Percentiles rank a stretch among this genome's conserved stretches.
phyloP scores from a whole-genome alignment of 495 filamentous ascomycete species.

The Trichocladium antarcticum region DNA sequence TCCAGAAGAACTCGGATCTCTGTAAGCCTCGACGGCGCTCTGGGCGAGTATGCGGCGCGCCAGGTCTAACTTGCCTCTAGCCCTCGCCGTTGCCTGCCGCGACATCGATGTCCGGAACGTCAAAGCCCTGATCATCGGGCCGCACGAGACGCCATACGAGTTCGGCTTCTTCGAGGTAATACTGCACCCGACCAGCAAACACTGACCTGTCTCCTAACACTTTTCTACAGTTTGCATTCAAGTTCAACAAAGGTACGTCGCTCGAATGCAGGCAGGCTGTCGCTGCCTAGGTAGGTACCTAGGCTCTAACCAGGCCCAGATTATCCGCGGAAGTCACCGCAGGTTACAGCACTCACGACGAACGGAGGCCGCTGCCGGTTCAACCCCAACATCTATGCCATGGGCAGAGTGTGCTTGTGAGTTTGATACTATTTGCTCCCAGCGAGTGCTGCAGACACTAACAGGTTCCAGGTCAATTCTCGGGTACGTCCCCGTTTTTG shows the following conservation, averaged over 20 bases:
- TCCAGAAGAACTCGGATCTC: constrained; percentile 69
- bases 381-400: constrained; percentile 93
- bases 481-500: constrained; percentile 43
- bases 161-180: constrained; percentile 90
- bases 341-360: constrained; percentile 67
- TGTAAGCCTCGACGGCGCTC: constrained; percentile 44
- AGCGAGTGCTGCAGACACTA: constrained; percentile 3
- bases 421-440: constrained; percentile 13
- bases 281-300: too few species aligned
- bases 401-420: constrained; percentile 85
- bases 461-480: constrained; percentile 62
- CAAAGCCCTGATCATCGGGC: constrained; percentile 79
- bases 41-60: too few species aligned
- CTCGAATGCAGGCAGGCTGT: background rate
- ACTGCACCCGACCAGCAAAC: background rate
- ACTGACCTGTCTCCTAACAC: constrained; percentile 16
- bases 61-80: constrained; percentile 33
- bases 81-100: constrained; percentile 72
- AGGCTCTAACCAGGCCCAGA: constrained; percentile 38
- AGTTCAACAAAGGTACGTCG: constrained; percentile 52
- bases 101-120: constrained; percentile 85
- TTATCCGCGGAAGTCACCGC: constrained; percentile 75
- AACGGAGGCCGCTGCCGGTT: constrained; percentile 80
- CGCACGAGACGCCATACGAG: constrained; percentile 91
- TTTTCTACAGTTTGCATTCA: constrained; percentile 47